Conservation (phyloP, 768 basidiomycete genomes). For the Naganishia kalamii region DNA sequence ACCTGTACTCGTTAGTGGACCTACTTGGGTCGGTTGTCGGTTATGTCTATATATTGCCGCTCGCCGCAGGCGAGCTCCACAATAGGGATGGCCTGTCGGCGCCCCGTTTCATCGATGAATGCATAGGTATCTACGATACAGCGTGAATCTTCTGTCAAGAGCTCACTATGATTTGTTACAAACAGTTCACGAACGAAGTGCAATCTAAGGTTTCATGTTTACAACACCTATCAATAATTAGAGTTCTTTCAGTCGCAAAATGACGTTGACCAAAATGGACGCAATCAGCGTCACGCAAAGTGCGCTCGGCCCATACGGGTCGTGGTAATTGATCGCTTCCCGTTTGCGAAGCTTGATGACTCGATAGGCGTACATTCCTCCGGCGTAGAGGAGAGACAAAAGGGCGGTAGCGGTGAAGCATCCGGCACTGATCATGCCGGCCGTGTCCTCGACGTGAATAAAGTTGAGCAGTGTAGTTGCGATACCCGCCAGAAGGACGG, state of each 20-base stretch:
- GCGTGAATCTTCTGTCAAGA: too few species aligned
- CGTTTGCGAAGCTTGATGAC: constrained; percentile 38
- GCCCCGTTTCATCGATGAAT: too few species aligned
- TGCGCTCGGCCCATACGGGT: constrained; percentile 40
- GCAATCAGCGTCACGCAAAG: constrained; percentile 37
- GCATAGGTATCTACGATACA: too few species aligned
- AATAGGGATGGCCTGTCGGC: too few species aligned
- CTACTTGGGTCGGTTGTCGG: too few species aligned
- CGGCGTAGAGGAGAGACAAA: constrained; percentile 74
- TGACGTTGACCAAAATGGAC: constrained; percentile 40
- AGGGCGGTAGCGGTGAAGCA: constrained; percentile 87
- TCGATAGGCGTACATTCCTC: constrained; percentile 45
- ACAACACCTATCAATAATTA: constrained; percentile 23
- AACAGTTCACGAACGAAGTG: not conserved
- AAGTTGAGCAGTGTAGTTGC: constrained; percentile 54
- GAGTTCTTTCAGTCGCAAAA: constrained; percentile 39
- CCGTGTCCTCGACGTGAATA: constrained; percentile 47
- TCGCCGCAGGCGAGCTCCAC: too few species aligned
- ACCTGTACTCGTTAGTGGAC: too few species aligned
- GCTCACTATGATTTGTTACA: too few species aligned
- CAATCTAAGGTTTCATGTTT: not conserved
- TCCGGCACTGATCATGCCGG: constrained; percentile 76
- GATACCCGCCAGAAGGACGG: constrained; percentile 49
- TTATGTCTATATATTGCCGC: too few species aligned
- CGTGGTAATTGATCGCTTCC: constrained; percentile 43